phyloP scores from a whole-genome alignment of 2,329 filamentous ascomycete genomes.

The Pestalotiopsis fici region DNA sequence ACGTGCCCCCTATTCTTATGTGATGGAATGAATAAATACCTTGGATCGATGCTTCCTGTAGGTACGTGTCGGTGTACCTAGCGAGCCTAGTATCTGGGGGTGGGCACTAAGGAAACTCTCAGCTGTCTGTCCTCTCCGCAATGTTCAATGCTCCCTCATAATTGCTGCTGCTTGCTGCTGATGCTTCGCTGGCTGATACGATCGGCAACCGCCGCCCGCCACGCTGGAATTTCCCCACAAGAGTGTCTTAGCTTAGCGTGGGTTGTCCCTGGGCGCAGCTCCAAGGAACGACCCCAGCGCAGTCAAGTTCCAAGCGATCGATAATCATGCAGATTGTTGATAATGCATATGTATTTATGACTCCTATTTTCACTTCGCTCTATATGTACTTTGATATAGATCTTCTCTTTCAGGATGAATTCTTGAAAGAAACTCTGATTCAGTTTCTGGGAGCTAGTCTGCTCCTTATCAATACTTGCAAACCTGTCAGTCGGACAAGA shows the following conservation, averaged over 20 bases:
- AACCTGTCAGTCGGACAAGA: neutral
- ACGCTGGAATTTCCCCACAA: neutral
- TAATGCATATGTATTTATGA: no score
- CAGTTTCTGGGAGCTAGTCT: no score
- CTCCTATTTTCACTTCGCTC: no score
- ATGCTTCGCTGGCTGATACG: neutral
- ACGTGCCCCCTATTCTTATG: neutral
- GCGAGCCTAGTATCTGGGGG: neutral
- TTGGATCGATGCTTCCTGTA: neutral
- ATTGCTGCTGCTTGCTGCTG: neutral
- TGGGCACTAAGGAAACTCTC: neutral
- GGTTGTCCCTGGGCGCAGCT: neutral
- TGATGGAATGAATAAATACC: no score
- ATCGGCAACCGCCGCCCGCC: conserved; percentile 3
- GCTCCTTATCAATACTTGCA: neutral
- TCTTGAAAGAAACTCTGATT: no score
- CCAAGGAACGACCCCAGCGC: neutral
- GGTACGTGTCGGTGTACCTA: neutral
- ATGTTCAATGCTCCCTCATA: no score
- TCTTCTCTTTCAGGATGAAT: no score
- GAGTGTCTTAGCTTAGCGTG: neutral
- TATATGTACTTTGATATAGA: no score
- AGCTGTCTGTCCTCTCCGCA: neutral
- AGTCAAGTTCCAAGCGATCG: neutral
- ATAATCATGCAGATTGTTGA: no score